A percentile compares a stretch with the other conserved stretches of the same genome.
Evolutionary conservation across 768 basidiomycete genomes (phyloP).

Genomic region (Tricholoma hemisulphureum): DNA sequence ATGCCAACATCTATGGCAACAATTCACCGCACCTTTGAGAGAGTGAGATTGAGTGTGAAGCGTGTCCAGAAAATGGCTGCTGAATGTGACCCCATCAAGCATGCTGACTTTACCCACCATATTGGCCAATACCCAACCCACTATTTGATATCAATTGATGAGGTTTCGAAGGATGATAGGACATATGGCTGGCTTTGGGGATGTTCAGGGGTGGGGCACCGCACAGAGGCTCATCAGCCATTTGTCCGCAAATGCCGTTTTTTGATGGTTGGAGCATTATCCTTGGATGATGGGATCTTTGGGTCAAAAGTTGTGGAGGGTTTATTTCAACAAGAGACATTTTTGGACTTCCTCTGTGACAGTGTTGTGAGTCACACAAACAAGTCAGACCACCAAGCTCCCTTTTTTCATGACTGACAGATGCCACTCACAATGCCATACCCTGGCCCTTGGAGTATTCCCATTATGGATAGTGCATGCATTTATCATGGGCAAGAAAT

Average conservation of each 20-base stretch:
- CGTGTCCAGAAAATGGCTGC: background rate
- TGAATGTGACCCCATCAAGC: background rate
- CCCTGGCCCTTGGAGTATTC: slow-evolving; percentile 28
- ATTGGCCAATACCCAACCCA: background rate
- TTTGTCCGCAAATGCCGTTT: background rate
- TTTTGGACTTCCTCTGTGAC: background rate
- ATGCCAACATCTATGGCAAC: background rate
- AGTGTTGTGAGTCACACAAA: background rate
- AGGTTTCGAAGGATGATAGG: background rate
- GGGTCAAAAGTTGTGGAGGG: background rate
- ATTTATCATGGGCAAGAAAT: slow-evolving; percentile 32
- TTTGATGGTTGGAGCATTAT: background rate
- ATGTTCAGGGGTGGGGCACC: background rate
- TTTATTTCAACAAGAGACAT: background rate
- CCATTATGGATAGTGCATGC: slow-evolving; percentile 34
- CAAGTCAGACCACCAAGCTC: no score
- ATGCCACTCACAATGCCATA: background rate
- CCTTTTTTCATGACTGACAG: background rate
- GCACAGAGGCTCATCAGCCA: background rate
- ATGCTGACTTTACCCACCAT: background rate
- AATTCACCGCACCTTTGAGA: background rate
- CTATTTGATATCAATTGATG: background rate
- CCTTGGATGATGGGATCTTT: background rate
- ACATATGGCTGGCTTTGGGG: background rate
- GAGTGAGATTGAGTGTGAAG: background rate